These are phyloP conservation scores for Gyromitra esculenta DNA, from an alignment of 2,329 filamentous ascomycete genomes.

Conservation along the genomic window DNA sequence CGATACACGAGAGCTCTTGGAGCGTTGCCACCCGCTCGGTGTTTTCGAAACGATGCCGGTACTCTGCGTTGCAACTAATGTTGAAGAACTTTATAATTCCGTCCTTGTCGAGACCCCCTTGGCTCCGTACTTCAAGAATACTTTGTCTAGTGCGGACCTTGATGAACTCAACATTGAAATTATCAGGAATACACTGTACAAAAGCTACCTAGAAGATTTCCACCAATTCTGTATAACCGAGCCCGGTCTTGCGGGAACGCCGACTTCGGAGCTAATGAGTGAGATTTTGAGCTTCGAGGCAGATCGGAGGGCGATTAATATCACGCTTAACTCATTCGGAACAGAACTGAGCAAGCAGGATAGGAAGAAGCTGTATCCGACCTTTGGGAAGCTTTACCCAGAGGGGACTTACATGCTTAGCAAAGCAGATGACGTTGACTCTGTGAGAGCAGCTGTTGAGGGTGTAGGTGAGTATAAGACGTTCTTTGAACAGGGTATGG, in stretches of 20 bases:
- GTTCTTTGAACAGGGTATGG: conserved; percentile 91
- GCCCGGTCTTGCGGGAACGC: conserved; percentile 84
- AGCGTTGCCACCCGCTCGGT: conserved; percentile 93
- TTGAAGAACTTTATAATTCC: conserved; percentile 98
- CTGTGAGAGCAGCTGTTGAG: conserved; percentile 91
- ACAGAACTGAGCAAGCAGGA: conserved; percentile 94
- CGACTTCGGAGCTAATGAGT: conserved; percentile 92
- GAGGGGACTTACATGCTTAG: conserved; percentile 96
- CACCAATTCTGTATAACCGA: conserved; percentile 92
- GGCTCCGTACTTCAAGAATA: conserved; percentile 96
- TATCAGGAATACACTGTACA: conserved; percentile 97
- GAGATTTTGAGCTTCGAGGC: conserved; percentile 97
- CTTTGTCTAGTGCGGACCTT: conserved; percentile 91
- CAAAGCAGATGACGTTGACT: conserved; percentile 92
- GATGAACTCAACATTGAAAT: conserved; percentile 99
- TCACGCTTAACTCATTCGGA: conserved; percentile 97
- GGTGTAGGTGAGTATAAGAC: conserved; percentile 92
- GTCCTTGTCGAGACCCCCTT: conserved; percentile 96
- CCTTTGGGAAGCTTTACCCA: conserved; percentile 88
- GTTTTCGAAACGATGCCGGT: conserved; percentile 99
- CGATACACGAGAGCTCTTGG: conserved; percentile 92
- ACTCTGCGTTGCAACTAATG: conserved; percentile 96
- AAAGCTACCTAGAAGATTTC: conserved; percentile 99
- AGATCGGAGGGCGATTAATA: conserved; percentile 96
- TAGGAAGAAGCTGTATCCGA: conserved; percentile 94